Percentiles rank a stretch among this genome's conserved stretches.
Conservation (phyloP, 768 basidiomycete species). For the Mycena sanguinolenta region DNA sequence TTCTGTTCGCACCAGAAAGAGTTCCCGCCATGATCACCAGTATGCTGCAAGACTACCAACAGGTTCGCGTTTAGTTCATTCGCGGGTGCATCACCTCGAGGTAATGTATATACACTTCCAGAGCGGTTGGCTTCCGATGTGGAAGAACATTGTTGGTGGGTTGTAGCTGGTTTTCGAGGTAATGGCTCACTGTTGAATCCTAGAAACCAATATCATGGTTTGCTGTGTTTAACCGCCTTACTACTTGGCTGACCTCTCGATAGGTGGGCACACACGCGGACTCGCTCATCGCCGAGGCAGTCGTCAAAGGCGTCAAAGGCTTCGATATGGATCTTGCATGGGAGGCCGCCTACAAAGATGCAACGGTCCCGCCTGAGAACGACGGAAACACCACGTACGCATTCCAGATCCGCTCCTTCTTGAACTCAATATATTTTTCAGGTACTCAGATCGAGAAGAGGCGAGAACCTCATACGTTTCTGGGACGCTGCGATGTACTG, state of each 20-base stretch:
- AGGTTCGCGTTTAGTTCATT: conserved; percentile 54
- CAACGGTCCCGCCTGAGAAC: conserved; percentile 69
- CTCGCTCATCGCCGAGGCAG: conserved; percentile 81
- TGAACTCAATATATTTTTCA: conserved; percentile 39
- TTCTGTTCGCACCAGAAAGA: conserved; percentile 83
- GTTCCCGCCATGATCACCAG: conserved; percentile 81
- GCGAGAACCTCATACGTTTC: conserved; percentile 45
- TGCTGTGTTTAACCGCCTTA: neutral
- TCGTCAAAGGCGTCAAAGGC: conserved; percentile 71
- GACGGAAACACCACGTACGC: conserved; percentile 68
- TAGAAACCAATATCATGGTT: conserved; percentile 89
- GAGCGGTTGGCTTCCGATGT: conserved; percentile 92
- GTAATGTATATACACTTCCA: conserved; percentile 43
- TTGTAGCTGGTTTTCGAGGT: neutral
- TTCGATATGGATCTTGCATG: conserved; percentile 77
- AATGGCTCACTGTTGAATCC: neutral
- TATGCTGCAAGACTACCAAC: conserved; percentile 83
- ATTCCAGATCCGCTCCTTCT: neutral
- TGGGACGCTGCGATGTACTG: neutral
- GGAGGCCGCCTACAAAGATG: conserved; percentile 83
- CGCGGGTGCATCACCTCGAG: neutral
- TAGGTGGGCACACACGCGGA: conserved; percentile 86
- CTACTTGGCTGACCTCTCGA: neutral
- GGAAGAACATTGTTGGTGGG: conserved; percentile 85
- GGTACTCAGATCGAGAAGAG: conserved; percentile 83